Conservation (phyloP, 495 filamentous ascomycete species). For the Neurospora sublineolata region DNA sequence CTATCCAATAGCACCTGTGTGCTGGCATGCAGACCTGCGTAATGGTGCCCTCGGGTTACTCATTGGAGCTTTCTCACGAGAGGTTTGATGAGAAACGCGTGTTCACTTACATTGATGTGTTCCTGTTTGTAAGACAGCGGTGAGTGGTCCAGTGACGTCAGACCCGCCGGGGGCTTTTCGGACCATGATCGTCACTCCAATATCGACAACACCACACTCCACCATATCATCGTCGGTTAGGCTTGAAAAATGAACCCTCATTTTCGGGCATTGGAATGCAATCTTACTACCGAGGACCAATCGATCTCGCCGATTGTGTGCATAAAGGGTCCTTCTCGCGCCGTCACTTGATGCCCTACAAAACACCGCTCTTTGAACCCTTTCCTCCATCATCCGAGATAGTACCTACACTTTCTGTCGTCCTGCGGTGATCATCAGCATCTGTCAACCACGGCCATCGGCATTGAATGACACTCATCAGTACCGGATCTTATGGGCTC, state of each 20-base stretch:
- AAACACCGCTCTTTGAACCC: not conserved
- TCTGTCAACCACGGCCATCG: not conserved
- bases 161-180: not conserved
- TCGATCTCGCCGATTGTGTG: not conserved
- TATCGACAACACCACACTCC: not conserved
- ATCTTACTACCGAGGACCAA: not conserved
- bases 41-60: not conserved
- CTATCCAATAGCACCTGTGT: not conserved
- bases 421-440: not conserved
- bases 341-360: not conserved
- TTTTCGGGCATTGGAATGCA: not conserved
- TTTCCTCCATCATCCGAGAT: not conserved
- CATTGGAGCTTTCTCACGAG: not conserved
- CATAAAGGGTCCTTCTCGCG: not conserved
- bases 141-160: not conserved
- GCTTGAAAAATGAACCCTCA: not conserved
- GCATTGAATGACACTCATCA: not conserved
- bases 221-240: not conserved
- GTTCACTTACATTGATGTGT: not conserved
- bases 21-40: not conserved
- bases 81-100: not conserved
- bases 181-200: not conserved
- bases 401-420: not conserved
- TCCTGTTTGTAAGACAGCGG: not conserved
- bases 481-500: not conserved